Evolutionary conservation across 164 flowering plant species (phyloP).

Genomic region (Dillenia suffruticosa): DNA sequence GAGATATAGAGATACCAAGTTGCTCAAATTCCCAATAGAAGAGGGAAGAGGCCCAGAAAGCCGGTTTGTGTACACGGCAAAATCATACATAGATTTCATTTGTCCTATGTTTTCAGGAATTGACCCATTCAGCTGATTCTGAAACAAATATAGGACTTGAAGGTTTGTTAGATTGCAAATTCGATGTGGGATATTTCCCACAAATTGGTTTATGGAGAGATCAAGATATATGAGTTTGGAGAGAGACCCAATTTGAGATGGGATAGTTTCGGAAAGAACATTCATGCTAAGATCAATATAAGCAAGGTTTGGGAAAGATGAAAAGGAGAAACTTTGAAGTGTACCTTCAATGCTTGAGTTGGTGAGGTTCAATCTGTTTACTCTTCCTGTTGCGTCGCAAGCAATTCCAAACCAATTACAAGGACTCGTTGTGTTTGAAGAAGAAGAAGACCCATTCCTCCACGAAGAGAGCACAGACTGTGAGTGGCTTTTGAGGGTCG

Average conservation of each 20-base stretch:
- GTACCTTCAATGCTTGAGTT: background rate
- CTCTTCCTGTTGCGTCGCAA: too few species aligned
- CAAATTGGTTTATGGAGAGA: slow-evolving; percentile 11
- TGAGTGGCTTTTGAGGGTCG: background rate
- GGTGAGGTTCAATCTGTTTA: slow-evolving; percentile 5
- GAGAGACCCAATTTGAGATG: slow-evolving; percentile 13
- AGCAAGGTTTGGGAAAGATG: too few species aligned
- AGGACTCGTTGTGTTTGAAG: too few species aligned
- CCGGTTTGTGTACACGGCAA: slow-evolving; percentile 8
- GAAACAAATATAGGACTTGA: too few species aligned
- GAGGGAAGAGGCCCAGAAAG: slow-evolving; percentile 13
- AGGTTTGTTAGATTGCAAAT: too few species aligned
- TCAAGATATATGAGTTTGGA: slow-evolving; percentile 9
- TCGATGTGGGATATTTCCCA: slow-evolving; percentile 12
- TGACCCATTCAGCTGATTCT: slow-evolving; percentile 3
- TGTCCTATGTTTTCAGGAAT: slow-evolving; percentile 17
- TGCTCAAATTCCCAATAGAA: slow-evolving; percentile 12
- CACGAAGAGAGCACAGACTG: background rate
- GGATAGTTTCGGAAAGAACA: slow-evolving; percentile 15
- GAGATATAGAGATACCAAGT: background rate
- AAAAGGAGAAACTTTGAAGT: too few species aligned
- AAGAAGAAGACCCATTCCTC: background rate
- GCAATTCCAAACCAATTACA: too few species aligned
- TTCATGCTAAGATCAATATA: slow-evolving; percentile 3
- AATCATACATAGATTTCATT: slow-evolving; percentile 5